These are phyloP conservation scores for Globisporangium echinulatum DNA, from an alignment of 352 stramenopile genomes.

Conservation along the genomic window DNA sequence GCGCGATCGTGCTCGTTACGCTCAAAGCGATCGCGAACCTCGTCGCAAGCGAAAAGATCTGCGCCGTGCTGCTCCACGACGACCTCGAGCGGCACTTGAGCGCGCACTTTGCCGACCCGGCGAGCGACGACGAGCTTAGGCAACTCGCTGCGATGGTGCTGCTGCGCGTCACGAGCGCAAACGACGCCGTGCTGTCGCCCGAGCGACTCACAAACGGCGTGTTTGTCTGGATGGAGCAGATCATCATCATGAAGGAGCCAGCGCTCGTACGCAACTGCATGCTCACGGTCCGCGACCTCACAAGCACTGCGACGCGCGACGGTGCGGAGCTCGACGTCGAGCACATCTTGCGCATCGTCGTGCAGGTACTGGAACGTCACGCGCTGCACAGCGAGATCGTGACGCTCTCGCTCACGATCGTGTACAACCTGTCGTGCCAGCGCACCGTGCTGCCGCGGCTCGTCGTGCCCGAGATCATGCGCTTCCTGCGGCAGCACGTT, in stretches of 20 bases:
- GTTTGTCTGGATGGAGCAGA: slow-evolving; percentile 78
- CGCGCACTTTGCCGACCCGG: slow-evolving; percentile 38
- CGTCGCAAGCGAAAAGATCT: slow-evolving; percentile 73
- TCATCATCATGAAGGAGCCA: slow-evolving; percentile 67
- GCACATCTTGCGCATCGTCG: slow-evolving; percentile 55
- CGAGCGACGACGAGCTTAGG: slow-evolving; percentile 42
- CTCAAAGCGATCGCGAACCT: slow-evolving; percentile 78
- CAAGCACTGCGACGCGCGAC: slow-evolving; percentile 47
- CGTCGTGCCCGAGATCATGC: slow-evolving; percentile 47
- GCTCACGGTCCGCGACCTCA: slow-evolving; percentile 68
- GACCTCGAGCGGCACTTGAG: slow-evolving; percentile 57
- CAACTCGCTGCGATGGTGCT: slow-evolving; percentile 71
- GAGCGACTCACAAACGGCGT: slow-evolving; percentile 57
- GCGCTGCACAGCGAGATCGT: slow-evolving; percentile 38
- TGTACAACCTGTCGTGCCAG: slow-evolving; percentile 79
- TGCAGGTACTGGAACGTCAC: slow-evolving; percentile 56
- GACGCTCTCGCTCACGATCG: slow-evolving; percentile 56
- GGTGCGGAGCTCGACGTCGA: slow-evolving; percentile 50
- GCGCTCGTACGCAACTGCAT: slow-evolving; percentile 74
- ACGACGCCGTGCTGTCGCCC: slow-evolving; percentile 56
- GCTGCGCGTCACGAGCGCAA: slow-evolving; percentile 60
- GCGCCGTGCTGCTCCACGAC: slow-evolving; percentile 61
- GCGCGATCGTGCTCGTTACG: slow-evolving; percentile 41
- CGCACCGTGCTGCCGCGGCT: slow-evolving; percentile 33
- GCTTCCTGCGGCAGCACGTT: slow-evolving; percentile 41